Percentiles rank a stretch among this genome's conserved stretches.
Evolutionary conservation across 768 basidiomycete species (phyloP).

Genomic region (Auricularia auricula-judae): DNA sequence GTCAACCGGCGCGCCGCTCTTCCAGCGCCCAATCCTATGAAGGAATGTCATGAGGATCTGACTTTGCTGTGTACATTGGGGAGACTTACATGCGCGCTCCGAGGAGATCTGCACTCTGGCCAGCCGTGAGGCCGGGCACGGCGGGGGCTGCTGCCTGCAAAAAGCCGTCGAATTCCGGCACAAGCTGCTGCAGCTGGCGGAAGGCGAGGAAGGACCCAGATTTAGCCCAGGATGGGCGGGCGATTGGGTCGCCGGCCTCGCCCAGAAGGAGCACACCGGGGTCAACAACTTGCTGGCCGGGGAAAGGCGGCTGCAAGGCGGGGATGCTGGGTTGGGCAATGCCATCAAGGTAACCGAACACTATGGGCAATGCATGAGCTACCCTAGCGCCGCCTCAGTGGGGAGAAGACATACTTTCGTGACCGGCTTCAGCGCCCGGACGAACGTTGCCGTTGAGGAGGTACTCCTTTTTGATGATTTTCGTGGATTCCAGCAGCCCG

Average conservation of each 20-base stretch:
- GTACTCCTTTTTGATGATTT: neutral
- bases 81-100: conserved; percentile 6
- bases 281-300: conserved; percentile 23
- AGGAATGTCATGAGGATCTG: no score
- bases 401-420: conserved; percentile 6
- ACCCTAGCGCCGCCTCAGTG: neutral
- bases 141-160: neutral
- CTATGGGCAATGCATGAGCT: neutral
- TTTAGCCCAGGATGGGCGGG: conserved; percentile 6
- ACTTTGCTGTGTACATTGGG: no score
- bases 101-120: conserved; percentile 5
- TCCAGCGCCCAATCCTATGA: conserved; percentile 6
- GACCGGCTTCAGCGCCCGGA: conserved; percentile 2
- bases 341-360: conserved; percentile 8
- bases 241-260: conserved; percentile 26
- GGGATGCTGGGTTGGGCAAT: conserved; percentile 5
- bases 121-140: neutral
- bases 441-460: conserved; percentile 6
- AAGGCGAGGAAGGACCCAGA: conserved; percentile 9
- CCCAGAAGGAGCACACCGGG: conserved; percentile 37
- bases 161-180: conserved; percentile 11
- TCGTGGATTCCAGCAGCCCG: neutral
- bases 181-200: conserved; percentile 10
- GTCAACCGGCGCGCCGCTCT: conserved; percentile 8
- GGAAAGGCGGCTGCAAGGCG: conserved; percentile 5